Evolutionary conservation across 2,329 filamentous ascomycete species (phyloP).

Genomic region (Beauveria bassiana): DNA sequence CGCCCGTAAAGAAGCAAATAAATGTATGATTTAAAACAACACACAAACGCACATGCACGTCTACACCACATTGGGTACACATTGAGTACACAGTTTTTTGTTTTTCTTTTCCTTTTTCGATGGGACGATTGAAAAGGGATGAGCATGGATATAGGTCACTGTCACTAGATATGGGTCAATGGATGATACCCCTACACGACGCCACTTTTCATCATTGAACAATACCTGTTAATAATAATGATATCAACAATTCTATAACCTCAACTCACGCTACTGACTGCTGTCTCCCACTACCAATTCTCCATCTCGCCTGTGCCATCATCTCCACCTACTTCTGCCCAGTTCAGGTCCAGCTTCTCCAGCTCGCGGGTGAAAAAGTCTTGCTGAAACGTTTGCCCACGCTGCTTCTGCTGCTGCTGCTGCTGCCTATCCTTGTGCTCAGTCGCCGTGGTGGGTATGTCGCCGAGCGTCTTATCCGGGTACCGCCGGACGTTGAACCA

Average conservation of each 20-base stretch:
- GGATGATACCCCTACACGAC: slow-evolving; percentile 1
- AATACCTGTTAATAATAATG: neutral
- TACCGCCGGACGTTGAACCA: slow-evolving; percentile 88
- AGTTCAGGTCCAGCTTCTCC: slow-evolving; percentile 58
- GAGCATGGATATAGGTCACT: neutral
- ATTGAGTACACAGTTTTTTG: neutral
- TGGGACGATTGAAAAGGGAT: neutral
- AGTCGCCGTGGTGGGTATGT: slow-evolving; percentile 49
- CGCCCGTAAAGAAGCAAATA: slow-evolving; percentile 14
- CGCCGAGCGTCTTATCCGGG: slow-evolving; percentile 64
- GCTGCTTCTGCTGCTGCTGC: neutral
- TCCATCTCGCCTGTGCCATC: slow-evolving; percentile 28
- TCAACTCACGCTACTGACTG: neutral
- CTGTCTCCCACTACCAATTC: slow-evolving; percentile 15
- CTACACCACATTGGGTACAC: neutral
- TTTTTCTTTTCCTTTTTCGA: neutral
- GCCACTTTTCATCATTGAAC: neutral
- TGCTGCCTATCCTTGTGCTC: slow-evolving; percentile 34
- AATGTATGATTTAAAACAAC: neutral
- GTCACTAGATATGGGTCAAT: neutral
- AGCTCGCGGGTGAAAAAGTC: slow-evolving; percentile 75
- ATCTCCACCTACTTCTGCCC: slow-evolving; percentile 33
- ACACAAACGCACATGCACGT: neutral
- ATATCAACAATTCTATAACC: neutral
- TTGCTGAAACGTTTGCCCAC: slow-evolving; percentile 35